Conservation (phyloP, 108 stramenopile species). For the Skeletonema marinoi region DNA sequence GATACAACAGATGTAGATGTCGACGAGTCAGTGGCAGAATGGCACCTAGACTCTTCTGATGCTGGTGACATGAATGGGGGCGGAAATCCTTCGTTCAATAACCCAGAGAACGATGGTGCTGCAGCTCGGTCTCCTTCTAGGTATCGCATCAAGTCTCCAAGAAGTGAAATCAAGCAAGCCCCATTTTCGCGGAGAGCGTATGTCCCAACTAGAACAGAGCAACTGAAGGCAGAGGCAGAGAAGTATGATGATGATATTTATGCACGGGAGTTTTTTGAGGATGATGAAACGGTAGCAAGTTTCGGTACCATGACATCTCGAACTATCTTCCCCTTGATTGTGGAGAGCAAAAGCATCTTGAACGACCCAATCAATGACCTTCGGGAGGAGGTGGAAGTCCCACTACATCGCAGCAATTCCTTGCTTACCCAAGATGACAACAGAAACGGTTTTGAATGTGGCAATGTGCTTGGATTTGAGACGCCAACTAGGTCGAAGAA, state of each 20-base stretch:
- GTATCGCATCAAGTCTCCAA: constrained; percentile 27
- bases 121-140: constrained; percentile 3
- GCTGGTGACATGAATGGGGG: neutral
- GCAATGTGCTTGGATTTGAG: neutral
- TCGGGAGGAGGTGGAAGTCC: neutral
- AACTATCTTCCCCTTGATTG: constrained; percentile 13
- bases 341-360: constrained; percentile 26
- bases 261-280: constrained; percentile 56
- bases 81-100: neutral
- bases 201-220: constrained; percentile 80
- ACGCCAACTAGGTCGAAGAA: constrained; percentile 13
- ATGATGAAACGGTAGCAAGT: constrained; percentile 87
- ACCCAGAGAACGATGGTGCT: neutral
- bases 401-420: neutral
- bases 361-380: neutral
- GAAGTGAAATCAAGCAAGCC: constrained; percentile 14
- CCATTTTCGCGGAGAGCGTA: constrained; percentile 76
- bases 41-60: neutral
- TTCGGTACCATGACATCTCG: constrained; percentile 44
- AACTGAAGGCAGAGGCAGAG: constrained; percentile 77
- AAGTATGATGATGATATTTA: constrained; percentile 44
- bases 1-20: constrained; percentile 12
- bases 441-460: neutral
- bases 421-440: neutral
- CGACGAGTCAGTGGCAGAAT: constrained; percentile 6